Conservation (phyloP, 2,329 filamentous ascomycete species). For the Pseudogymnoascus sp. region DNA sequence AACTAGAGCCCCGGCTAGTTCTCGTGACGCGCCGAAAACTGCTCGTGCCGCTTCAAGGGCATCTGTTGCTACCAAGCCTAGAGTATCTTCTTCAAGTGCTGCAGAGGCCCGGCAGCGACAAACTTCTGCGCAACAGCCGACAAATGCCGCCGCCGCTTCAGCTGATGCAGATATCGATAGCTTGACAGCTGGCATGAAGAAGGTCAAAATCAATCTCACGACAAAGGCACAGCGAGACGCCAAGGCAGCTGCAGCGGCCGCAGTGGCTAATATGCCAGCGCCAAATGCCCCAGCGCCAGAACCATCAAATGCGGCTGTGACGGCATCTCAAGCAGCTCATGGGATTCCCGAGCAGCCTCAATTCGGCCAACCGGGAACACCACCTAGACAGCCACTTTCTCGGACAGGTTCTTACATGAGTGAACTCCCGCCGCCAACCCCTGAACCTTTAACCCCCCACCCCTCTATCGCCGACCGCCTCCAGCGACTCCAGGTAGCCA, state of each 20-base stretch:
- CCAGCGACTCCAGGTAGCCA: constrained; percentile 16
- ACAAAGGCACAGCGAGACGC: constrained; percentile 49
- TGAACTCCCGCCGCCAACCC: neutral
- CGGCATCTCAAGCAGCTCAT: constrained; percentile 7
- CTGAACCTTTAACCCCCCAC: neutral
- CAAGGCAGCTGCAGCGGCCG: constrained; percentile 29
- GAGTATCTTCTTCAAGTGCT: neutral
- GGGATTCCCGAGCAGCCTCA: neutral
- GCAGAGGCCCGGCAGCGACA: neutral
- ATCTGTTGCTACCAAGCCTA: constrained; percentile 1
- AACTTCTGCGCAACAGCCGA: neutral
- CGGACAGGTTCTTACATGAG: neutral
- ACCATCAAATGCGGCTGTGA: constrained; percentile 9
- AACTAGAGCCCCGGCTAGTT: constrained; percentile 39
- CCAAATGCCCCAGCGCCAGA: constrained; percentile 12
- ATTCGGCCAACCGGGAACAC: neutral
- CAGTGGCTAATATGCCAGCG: constrained; percentile 16
- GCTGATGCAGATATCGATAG: constrained; percentile 38
- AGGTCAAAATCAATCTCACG: constrained; percentile 53
- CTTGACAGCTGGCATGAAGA: constrained; percentile 51
- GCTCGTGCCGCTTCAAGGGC: constrained; percentile 13
- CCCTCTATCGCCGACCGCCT: constrained; percentile 12
- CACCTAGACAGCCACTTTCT: neutral
- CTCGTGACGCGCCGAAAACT: constrained; percentile 32
- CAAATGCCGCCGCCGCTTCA: neutral